These are phyloP conservation scores for Boeremia exigua DNA, from an alignment of 2,329 filamentous ascomycete genomes.

Conservation along the genomic window DNA sequence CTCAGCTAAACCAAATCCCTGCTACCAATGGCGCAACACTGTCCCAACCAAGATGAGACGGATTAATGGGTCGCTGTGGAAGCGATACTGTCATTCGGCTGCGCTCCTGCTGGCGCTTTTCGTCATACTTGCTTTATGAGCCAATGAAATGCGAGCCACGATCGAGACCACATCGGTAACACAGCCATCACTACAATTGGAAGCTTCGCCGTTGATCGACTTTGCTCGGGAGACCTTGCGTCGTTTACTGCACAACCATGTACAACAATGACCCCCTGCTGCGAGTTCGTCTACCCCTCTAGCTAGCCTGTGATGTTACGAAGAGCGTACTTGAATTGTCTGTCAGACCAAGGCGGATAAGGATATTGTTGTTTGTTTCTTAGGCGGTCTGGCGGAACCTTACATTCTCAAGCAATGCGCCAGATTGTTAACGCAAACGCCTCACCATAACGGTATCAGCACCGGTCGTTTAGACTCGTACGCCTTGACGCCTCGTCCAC, in stretches of 20 bases:
- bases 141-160: not conserved
- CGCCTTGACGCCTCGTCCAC: slow-evolving; percentile 6
- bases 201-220: slow-evolving; percentile 19
- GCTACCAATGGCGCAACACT: slow-evolving; percentile 1
- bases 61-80: not conserved
- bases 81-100: slow-evolving; percentile 5
- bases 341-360: slow-evolving; percentile 26
- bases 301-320: slow-evolving; percentile 20
- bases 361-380: slow-evolving; percentile 24
- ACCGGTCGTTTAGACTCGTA: slow-evolving; percentile 8
- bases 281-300: slow-evolving; percentile 20
- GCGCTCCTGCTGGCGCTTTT: not conserved
- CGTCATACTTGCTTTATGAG: slow-evolving; percentile 4
- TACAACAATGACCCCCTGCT: slow-evolving; percentile 21
- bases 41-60: slow-evolving; percentile 9
- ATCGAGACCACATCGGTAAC: slow-evolving; percentile 8
- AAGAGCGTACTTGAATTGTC: slow-evolving; percentile 18
- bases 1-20: not conserved
- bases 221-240: slow-evolving; percentile 24
- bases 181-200: slow-evolving; percentile 18
- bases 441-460: slow-evolving; percentile 19
- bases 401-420: slow-evolving; percentile 28
- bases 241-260: slow-evolving; percentile 27
- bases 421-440: slow-evolving; percentile 14
- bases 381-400: slow-evolving; percentile 18